Percentiles rank a stretch among this genome's conserved stretches.
Conservation (phyloP, 306 rosid species). For the Crotalaria pallida region DNA sequence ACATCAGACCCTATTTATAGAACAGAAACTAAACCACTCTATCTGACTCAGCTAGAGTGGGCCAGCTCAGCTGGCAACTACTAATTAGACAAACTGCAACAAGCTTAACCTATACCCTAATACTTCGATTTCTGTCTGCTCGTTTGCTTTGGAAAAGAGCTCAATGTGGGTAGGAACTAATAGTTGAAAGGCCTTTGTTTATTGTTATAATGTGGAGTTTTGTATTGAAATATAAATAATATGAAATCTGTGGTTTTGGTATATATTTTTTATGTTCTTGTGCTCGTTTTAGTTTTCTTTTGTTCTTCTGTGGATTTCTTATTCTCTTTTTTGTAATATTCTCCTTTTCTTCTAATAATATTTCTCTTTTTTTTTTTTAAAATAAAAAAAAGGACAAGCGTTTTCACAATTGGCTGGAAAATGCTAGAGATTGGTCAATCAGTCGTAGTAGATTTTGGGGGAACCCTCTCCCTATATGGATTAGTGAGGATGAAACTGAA, state of each 20-base stretch:
- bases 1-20: no score
- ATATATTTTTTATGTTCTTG: slow-evolving; percentile 9
- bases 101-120: no score
- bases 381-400: slow-evolving; percentile 97
- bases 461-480: slow-evolving; percentile 94
- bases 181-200: background rate
- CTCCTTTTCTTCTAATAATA: no score
- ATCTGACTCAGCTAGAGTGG: no score
- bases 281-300: no score
- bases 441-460: slow-evolving; percentile 99
- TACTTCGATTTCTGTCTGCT: background rate
- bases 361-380: no score
- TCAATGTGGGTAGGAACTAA: background rate
- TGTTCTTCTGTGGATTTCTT: no score
- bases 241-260: background rate
- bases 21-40: no score
- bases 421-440: slow-evolving; percentile 99
- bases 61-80: no score
- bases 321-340: no score
- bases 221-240: background rate
- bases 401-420: slow-evolving; percentile 98
- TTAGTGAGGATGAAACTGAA: slow-evolving; percentile 87
- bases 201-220: background rate
- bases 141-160: background rate
- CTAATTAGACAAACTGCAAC: no score